Percentiles rank a stretch among this genome's conserved stretches.
Evolutionary conservation across 129 eudicot genomes (phyloP).

Genomic region (Artemisia argyi): DNA sequence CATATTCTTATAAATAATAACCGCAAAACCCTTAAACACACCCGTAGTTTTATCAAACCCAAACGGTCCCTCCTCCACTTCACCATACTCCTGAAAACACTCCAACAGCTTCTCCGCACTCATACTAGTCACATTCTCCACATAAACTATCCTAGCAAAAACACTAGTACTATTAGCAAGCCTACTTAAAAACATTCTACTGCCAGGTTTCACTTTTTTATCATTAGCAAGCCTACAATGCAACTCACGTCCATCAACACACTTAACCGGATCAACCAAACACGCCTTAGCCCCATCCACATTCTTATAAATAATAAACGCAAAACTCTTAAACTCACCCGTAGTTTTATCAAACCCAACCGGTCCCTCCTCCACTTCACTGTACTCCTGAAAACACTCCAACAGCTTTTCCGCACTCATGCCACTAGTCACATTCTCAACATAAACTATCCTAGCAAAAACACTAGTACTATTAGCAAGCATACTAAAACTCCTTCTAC

Average conservation of each 20-base stretch:
- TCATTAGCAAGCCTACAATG: conserved; percentile 50
- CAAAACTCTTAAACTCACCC: conserved; percentile 66
- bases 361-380: conserved; percentile 76
- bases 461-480: not conserved
- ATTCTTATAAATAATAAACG: conserved; percentile 55
- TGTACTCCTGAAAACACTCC: conserved; percentile 47
- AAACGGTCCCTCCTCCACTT: no score
- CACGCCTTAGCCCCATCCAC: conserved; percentile 56
- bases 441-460: not conserved
- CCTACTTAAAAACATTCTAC: not conserved
- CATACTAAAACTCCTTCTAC: no score
- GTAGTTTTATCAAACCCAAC: conserved; percentile 66
- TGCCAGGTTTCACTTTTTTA: no score
- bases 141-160: no score
- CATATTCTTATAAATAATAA: no score
- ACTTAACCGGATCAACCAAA: conserved; percentile 49
- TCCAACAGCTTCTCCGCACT: no score
- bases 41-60: no score
- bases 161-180: no score
- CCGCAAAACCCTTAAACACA: no score
- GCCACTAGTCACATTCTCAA: conserved; percentile 44
- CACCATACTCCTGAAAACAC: no score
- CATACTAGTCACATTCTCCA: no score
- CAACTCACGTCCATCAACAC: conserved; percentile 37
- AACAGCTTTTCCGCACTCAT: conserved; percentile 51